Percentiles rank a stretch among this genome's conserved stretches.
Evolutionary conservation across 2,329 filamentous ascomycete species (phyloP).

Genomic region (Alternaria infectoria): DNA sequence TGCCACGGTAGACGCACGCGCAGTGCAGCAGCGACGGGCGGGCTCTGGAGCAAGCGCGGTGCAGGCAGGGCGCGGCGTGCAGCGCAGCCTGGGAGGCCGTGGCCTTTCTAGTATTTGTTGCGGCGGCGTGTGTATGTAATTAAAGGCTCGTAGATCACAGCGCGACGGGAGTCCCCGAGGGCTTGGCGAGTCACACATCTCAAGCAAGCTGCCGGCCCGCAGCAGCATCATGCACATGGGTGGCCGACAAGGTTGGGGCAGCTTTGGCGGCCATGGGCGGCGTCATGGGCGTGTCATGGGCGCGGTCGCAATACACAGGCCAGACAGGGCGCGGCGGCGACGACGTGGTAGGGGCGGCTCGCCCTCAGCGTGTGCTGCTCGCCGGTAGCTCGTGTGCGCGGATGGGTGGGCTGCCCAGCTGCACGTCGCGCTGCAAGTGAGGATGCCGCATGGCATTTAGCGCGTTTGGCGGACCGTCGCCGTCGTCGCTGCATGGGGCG

Average conservation of each 20-base stretch:
- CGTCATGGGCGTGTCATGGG: background rate
- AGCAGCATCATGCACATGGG: slow-evolving; percentile 20
- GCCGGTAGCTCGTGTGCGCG: background rate
- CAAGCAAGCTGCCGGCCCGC: slow-evolving; percentile 23
- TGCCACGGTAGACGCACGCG: slow-evolving; percentile 12
- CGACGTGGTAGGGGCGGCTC: background rate
- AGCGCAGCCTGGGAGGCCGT: background rate
- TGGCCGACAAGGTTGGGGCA: slow-evolving; percentile 10
- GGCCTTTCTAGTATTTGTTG: background rate
- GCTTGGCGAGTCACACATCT: slow-evolving; percentile 26
- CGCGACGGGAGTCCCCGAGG: slow-evolving; percentile 29
- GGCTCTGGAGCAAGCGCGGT: slow-evolving; percentile 2
- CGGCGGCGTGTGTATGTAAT: slow-evolving; percentile 18
- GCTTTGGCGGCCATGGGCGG: slow-evolving; percentile 2
- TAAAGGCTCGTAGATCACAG: slow-evolving; percentile 32
- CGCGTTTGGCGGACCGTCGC: slow-evolving; percentile 32
- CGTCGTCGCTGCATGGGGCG: slow-evolving; percentile 32
- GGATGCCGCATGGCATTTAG: slow-evolving; percentile 19
- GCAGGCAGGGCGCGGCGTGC: slow-evolving; percentile 2
- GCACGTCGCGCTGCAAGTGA: slow-evolving; percentile 15
- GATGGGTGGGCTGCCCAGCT: slow-evolving; percentile 3
- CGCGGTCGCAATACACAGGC: background rate
- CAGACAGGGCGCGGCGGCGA: background rate
- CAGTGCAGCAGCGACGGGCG: background rate
- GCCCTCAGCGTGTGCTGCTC: background rate